Evolutionary conservation across 1,139 yeast genomes (phyloP).

Genomic region (Taphrina wiesneri): DNA sequence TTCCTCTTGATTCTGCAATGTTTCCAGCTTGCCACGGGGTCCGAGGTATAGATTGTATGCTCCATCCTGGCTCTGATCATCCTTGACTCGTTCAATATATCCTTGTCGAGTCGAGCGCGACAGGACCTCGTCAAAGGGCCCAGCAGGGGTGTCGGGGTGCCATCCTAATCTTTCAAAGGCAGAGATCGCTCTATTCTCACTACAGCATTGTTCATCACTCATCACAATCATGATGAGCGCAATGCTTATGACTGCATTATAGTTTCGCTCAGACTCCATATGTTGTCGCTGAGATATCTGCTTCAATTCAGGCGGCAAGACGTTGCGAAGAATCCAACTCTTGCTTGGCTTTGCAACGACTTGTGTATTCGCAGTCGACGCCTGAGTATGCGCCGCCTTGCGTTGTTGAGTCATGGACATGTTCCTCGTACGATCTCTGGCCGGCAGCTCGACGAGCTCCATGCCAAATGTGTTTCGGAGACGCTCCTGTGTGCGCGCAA

Average conservation of each 20-base stretch:
- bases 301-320: slow-evolving; percentile 33
- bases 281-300: slow-evolving; percentile 18
- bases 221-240: slow-evolving; percentile 36
- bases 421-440: slow-evolving; percentile 31
- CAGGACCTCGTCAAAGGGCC: slow-evolving; percentile 36
- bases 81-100: slow-evolving; percentile 38
- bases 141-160: slow-evolving; percentile 34
- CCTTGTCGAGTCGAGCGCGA: slow-evolving; percentile 37
- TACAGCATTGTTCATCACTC: slow-evolving; percentile 35
- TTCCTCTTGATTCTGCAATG: slow-evolving; percentile 12
- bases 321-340: slow-evolving; percentile 35
- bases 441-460: slow-evolving; percentile 39
- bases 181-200: slow-evolving; percentile 29
- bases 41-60: slow-evolving; percentile 21
- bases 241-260: slow-evolving; percentile 33
- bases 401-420: slow-evolving; percentile 35
- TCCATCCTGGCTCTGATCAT: slow-evolving; percentile 34
- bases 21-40: slow-evolving; percentile 32
- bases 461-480: slow-evolving; percentile 37
- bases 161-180: slow-evolving; percentile 33
- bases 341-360: slow-evolving; percentile 18
- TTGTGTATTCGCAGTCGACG: slow-evolving; percentile 11
- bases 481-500: slow-evolving; percentile 37
- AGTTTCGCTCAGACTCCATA: slow-evolving; percentile 23
- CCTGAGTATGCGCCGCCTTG: slow-evolving; percentile 19